Evolutionary conservation across 73 alveolate species (phyloP).

Genomic region (Paramecium octaurelia): DNA sequence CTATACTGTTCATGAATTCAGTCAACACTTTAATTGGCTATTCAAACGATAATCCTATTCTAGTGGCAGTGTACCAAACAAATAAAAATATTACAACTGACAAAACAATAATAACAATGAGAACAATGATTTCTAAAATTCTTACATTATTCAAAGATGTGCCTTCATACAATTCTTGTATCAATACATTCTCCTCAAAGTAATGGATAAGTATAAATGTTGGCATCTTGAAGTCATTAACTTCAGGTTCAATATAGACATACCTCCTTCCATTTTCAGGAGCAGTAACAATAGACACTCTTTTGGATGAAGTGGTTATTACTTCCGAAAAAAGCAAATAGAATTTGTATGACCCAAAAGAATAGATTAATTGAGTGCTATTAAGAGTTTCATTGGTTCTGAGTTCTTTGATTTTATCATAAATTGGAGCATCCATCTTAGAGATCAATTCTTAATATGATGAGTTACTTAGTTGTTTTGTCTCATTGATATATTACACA

Average conservation of each 20-base stretch:
- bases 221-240: conserved; percentile 36
- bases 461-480: neutral
- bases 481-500: neutral
- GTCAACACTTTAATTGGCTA: conserved; percentile 35
- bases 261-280: conserved; percentile 55
- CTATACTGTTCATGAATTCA: conserved; percentile 42
- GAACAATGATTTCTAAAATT: conserved; percentile 26
- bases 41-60: conserved; percentile 37
- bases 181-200: conserved; percentile 35
- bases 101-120: conserved; percentile 14
- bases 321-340: conserved; percentile 23
- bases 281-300: conserved; percentile 33
- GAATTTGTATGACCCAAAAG: neutral
- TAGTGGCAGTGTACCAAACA: conserved; percentile 47
- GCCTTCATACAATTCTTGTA: neutral
- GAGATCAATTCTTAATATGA: neutral
- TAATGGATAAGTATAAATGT: conserved; percentile 23
- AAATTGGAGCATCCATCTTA: neutral
- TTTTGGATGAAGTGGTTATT: neutral
- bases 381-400: neutral
- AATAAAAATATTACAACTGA: conserved; percentile 19
- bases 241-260: conserved; percentile 46
- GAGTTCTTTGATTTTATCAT: neutral
- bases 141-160: conserved; percentile 5
- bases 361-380: neutral